Conservation (phyloP, 257 asterid genomes). For the Penstemon eatonii region DNA sequence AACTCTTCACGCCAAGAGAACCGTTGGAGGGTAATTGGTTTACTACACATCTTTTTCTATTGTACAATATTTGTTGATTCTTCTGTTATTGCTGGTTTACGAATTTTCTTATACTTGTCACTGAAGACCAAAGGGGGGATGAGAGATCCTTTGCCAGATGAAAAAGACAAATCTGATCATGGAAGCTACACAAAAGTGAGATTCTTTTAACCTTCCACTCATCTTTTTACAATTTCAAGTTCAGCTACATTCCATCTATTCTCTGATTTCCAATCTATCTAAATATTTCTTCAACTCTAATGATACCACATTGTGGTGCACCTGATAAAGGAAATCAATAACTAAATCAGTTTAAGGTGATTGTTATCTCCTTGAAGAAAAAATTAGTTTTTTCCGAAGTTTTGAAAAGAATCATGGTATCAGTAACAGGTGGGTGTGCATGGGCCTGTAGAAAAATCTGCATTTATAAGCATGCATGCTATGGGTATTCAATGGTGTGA, state of each 20-base stretch:
- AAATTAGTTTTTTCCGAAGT: too few relatives aligned
- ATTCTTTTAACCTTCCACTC: neutral
- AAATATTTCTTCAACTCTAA: neutral
- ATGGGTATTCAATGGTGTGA: too few relatives aligned
- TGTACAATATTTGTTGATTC: neutral
- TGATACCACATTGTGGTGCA: neutral
- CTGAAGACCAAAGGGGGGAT: conserved; percentile 48
- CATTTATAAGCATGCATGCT: too few relatives aligned
- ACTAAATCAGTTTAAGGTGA: neutral
- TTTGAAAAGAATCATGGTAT: too few relatives aligned
- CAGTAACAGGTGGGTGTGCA: too few relatives aligned
- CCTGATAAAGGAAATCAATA: neutral
- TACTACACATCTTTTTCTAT: conserved; percentile 13
- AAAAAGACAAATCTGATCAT: conserved; percentile 39
- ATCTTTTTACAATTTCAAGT: neutral
- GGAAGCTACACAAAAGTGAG: conserved; percentile 74
- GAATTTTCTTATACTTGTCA: neutral
- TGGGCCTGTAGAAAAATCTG: too few relatives aligned
- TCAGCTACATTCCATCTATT: neutral
- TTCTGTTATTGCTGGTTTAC: neutral
- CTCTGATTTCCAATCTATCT: neutral
- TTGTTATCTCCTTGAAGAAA: too few relatives aligned
- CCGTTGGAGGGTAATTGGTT: conserved; percentile 62
- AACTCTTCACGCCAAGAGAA: conserved; percentile 42
- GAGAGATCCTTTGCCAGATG: conserved; percentile 54